phyloP scores from a whole-genome alignment of 495 filamentous ascomycete species.

The Aspergillus ostianus region DNA sequence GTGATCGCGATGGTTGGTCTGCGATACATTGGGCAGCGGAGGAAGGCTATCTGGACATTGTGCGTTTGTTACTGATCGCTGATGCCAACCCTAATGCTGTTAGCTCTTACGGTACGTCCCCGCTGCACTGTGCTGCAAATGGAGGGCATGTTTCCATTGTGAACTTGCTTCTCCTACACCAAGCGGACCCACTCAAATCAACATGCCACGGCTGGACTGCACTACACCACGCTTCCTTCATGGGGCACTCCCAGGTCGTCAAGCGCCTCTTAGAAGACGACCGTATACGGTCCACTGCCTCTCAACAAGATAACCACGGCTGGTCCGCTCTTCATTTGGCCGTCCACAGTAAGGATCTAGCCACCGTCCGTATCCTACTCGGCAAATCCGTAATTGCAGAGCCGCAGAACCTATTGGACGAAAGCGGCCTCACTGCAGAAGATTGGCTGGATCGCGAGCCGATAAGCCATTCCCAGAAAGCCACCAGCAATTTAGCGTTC shows the following conservation, averaged over 20 bases:
- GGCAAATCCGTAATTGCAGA: slow-evolving; percentile 24
- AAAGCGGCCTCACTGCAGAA: slow-evolving; percentile 33
- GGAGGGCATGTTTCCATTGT: slow-evolving; percentile 30
- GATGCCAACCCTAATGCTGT: slow-evolving; percentile 27
- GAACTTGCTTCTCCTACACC: slow-evolving; percentile 27
- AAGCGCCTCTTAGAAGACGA: slow-evolving; percentile 20
- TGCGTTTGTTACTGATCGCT: slow-evolving; percentile 23
- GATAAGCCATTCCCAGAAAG: slow-evolving; percentile 30
- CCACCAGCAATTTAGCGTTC: slow-evolving; percentile 29
- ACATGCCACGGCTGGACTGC: slow-evolving; percentile 29
- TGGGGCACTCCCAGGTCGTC: slow-evolving; percentile 22
- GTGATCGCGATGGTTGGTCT: slow-evolving; percentile 30
- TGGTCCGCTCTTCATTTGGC: slow-evolving; percentile 37
- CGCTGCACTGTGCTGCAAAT: slow-evolving; percentile 33
- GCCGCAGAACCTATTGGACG: slow-evolving; percentile 22
- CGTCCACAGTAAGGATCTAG: slow-evolving; percentile 26
- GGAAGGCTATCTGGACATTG: slow-evolving; percentile 32
- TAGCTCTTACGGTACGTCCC: slow-evolving; percentile 31
- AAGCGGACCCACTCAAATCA: slow-evolving; percentile 27
- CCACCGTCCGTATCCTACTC: slow-evolving; percentile 25
- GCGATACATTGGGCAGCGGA: slow-evolving; percentile 32
- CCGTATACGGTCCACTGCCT: slow-evolving; percentile 26
- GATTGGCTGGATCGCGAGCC: slow-evolving; percentile 30
- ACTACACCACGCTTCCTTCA: slow-evolving; percentile 23
- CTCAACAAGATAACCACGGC: slow-evolving; percentile 32